phyloP scores from a whole-genome alignment of 2,329 filamentous ascomycete genomes.

The Pseudonectria buxi region DNA sequence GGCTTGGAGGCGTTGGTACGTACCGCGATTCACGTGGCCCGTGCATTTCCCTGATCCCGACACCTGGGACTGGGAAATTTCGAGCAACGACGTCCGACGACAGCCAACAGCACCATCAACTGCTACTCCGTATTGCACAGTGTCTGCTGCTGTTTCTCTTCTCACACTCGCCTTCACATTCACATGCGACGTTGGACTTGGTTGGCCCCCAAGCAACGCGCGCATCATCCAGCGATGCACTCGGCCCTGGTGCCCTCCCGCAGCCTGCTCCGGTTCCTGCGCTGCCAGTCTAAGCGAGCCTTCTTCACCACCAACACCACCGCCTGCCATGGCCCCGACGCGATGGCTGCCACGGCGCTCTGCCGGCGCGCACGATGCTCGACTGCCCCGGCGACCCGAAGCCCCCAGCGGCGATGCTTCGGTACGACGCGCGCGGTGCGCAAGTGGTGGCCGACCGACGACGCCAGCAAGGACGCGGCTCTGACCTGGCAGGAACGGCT shows the following conservation, averaged over 20 bases:
- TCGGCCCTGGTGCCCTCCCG: slow-evolving; percentile 44
- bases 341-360: slow-evolving; percentile 7
- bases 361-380: slow-evolving; percentile 15
- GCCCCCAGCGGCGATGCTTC: slow-evolving; percentile 18
- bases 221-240: slow-evolving; percentile 33
- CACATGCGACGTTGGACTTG: no score
- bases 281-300: slow-evolving; percentile 58
- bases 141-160: no score
- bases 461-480: slow-evolving; percentile 14
- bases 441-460: slow-evolving; percentile 16
- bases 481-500: slow-evolving; percentile 43
- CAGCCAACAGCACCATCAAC: no score
- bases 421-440: slow-evolving; percentile 21
- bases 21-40: no score
- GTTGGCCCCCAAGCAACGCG: not conserved
- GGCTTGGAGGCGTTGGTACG: no score
- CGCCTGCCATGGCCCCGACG: slow-evolving; percentile 24
- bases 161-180: no score
- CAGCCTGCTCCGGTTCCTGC: slow-evolving; percentile 64
- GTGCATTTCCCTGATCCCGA: no score
- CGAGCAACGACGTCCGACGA: no score
- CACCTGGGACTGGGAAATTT: no score
- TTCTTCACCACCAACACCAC: slow-evolving; percentile 43
- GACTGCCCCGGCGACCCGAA: slow-evolving; percentile 1
- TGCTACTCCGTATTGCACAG: no score